These are phyloP conservation scores for Codiaeum variegatum DNA, from an alignment of 441 rosid genomes.

Conservation along the genomic window DNA sequence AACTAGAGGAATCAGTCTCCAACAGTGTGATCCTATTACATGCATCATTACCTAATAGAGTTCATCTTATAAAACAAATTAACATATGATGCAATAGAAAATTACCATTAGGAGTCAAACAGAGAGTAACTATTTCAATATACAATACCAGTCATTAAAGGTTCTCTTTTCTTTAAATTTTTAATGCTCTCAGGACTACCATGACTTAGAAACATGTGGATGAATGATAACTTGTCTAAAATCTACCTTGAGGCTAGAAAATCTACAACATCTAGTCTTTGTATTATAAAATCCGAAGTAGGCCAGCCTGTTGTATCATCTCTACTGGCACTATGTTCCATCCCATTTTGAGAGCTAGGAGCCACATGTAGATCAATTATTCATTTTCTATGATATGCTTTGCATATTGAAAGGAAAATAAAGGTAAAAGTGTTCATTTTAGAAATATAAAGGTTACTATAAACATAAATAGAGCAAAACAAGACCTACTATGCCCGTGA, in stretches of 20 bases:
- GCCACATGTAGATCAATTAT: constrained; percentile 83
- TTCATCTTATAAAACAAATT: not conserved
- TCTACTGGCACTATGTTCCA: constrained; percentile 77
- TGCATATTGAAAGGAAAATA: constrained; percentile 32
- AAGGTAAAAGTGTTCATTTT: not conserved
- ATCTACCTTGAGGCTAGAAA: constrained; percentile 68
- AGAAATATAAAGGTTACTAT: not conserved
- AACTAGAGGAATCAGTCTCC: too few relatives aligned
- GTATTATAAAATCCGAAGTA: constrained; percentile 42
- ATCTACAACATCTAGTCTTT: constrained; percentile 55
- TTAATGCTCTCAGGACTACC: not conserved
- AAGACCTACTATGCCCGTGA: constrained; percentile 65
- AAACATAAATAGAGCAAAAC: constrained; percentile 18
- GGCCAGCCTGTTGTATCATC: constrained; percentile 67
- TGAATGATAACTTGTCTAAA: constrained; percentile 5
- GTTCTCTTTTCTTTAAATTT: not conserved
- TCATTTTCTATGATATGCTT: constrained; percentile 60
- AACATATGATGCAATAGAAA: not conserved
- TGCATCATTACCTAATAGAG: not conserved
- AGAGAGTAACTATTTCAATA: not conserved
- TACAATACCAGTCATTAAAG: not conserved
- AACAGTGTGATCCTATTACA: too few relatives aligned
- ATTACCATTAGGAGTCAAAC: not conserved
- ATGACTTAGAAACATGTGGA: not conserved
- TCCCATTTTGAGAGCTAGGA: constrained; percentile 79